phyloP scores from a whole-genome alignment of 164 flowering plant genomes.

The Sedum album region DNA sequence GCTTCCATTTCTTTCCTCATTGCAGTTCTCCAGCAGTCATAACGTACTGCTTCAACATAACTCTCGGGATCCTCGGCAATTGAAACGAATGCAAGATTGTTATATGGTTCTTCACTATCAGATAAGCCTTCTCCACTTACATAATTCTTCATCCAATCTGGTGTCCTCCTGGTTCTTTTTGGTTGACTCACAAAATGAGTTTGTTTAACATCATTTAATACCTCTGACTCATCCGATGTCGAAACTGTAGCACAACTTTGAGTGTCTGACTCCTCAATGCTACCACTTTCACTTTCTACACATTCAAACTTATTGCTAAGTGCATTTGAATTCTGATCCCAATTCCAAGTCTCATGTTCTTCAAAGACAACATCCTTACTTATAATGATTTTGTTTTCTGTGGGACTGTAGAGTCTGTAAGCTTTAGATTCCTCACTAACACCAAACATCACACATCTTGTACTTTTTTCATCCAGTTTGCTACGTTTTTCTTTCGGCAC shows the following conservation, averaged over 20 bases:
- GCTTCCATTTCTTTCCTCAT: neutral
- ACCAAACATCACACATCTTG: neutral
- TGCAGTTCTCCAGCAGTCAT: neutral
- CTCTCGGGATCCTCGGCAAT: no score
- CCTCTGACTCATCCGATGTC: neutral
- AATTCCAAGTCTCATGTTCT: neutral
- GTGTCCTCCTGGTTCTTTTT: neutral
- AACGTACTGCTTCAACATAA: neutral
- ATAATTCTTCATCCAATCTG: neutral
- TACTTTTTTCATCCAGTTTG: neutral
- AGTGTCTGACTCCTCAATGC: neutral
- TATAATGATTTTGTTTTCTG: neutral
- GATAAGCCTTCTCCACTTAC: neutral
- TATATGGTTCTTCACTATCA: neutral
- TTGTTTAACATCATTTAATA: neutral
- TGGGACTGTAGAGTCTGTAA: neutral
- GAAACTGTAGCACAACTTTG: neutral
- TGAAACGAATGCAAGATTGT: neutral
- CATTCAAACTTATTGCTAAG: neutral
- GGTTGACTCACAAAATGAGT: neutral
- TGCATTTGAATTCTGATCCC: neutral
- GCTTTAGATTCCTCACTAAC: neutral
- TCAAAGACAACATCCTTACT: neutral
- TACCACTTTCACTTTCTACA: neutral
- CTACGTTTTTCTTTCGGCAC: neutral